Percentiles rank a stretch among this genome's conserved stretches.
These are phyloP conservation scores for Tulasnella calospora DNA, from an alignment of 768 basidiomycete genomes.

Conservation along the genomic window DNA sequence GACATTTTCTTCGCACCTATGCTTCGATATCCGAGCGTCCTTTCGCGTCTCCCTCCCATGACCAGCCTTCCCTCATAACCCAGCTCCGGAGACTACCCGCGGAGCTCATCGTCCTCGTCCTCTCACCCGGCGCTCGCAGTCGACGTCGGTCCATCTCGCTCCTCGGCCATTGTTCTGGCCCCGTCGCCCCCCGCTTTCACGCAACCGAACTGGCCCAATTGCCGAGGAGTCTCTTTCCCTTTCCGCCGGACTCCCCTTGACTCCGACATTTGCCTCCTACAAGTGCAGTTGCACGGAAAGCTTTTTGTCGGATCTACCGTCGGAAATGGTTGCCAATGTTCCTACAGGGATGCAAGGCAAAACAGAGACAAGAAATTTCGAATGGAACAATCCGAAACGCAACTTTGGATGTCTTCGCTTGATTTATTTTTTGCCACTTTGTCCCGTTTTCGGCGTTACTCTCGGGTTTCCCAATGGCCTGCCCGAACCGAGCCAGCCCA, in stretches of 20 bases:
- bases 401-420: no score
- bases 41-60: not conserved
- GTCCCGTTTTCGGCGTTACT: not conserved
- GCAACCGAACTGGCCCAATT: not conserved
- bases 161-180: not conserved
- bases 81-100: constrained; percentile 4
- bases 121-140: not conserved
- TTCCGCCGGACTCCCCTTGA: not conserved
- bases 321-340: not conserved
- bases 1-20: not conserved
- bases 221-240: not conserved
- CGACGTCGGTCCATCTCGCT: not conserved
- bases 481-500: not conserved
- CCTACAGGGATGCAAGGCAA: not conserved
- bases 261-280: not conserved
- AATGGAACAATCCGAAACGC: not conserved
- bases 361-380: not conserved
- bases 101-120: constrained; percentile 1
- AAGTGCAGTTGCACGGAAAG: not conserved
- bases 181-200: no score
- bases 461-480: not conserved
- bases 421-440: not conserved
- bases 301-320: not conserved
- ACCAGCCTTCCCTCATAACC: constrained; percentile 9
- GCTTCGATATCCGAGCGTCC: not conserved